Percentiles rank a stretch among this genome's conserved stretches.
Conservation (phyloP, 768 basidiomycete genomes). For the Russula sp. region DNA sequence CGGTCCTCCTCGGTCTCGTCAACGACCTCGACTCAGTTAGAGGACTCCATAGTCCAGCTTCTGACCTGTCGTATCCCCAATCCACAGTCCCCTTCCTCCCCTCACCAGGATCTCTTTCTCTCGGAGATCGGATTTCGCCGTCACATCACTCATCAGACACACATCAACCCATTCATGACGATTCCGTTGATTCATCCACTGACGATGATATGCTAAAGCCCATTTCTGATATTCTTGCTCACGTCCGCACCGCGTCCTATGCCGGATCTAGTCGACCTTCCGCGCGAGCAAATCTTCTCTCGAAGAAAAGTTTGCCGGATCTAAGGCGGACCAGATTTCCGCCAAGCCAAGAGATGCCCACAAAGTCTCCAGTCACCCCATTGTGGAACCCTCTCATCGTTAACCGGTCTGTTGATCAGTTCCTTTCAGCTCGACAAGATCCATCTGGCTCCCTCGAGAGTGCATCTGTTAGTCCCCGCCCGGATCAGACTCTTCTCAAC, state of each 20-base stretch:
- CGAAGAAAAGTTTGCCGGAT: conserved; percentile 88
- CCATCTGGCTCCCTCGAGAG: conserved; percentile 43
- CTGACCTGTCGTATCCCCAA: conserved; percentile 27
- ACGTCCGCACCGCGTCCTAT: conserved; percentile 52
- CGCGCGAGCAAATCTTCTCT: conserved; percentile 42
- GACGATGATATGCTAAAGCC: conserved; percentile 42
- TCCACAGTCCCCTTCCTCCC: conserved; percentile 49
- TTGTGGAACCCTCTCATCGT: conserved; percentile 17
- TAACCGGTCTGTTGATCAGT: conserved; percentile 27
- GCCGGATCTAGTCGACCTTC: conserved; percentile 41
- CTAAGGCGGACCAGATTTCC: conserved; percentile 54
- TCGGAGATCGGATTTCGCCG: conserved; percentile 34
- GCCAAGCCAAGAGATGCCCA: conserved; percentile 35
- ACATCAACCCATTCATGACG: conserved; percentile 56
- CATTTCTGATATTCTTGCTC: conserved; percentile 32
- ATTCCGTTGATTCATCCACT: conserved; percentile 47
- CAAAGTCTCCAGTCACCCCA: conserved; percentile 13
- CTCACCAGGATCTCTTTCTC: conserved; percentile 47
- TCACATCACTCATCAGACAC: conserved; percentile 53
- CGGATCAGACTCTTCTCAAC: conserved; percentile 34
- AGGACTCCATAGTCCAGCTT: not conserved
- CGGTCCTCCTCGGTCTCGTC: conserved; percentile 64
- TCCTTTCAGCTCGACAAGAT: conserved; percentile 47
- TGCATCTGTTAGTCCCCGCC: conserved; percentile 30
- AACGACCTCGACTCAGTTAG: conserved; percentile 50